These are phyloP conservation scores for Acanthamoeba lugdunensis DNA, from an alignment of 208 protist species.

Conservation along the genomic window DNA sequence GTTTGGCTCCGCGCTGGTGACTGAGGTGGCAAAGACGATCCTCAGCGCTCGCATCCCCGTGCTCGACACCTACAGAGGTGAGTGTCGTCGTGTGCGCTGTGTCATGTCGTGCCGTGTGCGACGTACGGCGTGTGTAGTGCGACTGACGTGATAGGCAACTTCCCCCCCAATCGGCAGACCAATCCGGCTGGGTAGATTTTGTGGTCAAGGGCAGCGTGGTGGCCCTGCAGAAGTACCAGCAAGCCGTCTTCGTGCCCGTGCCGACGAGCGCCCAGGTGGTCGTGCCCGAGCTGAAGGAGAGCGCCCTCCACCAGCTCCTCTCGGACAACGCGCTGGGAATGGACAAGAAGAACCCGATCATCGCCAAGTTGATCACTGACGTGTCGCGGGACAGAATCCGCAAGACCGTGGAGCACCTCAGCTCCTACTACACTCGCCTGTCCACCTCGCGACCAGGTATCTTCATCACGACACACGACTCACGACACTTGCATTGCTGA, in stretches of 20 bases:
- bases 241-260: not conserved
- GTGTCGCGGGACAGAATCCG: constrained; percentile 19
- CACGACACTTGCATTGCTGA: not conserved
- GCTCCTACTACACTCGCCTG: constrained; percentile 56
- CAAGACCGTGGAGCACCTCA: constrained; percentile 51
- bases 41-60: not conserved
- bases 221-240: constrained; percentile 5
- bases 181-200: constrained; percentile 2
- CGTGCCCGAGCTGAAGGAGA: not conserved
- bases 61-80: constrained; percentile 11
- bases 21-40: not conserved
- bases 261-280: not conserved
- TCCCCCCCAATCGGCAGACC: not conserved
- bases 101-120: too few relatives aligned
- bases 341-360: not conserved
- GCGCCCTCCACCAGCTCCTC: not conserved
- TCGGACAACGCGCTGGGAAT: not conserved
- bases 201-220: not conserved
- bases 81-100: not conserved
- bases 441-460: constrained; percentile 47
- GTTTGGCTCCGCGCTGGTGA: not conserved
- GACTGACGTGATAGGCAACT: too few relatives aligned
- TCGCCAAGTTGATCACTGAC: constrained; percentile 21
- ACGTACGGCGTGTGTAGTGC: too few relatives aligned
- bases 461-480: not conserved